phyloP scores from a whole-genome alignment of 1,284 basidiomycete genomes.

The Taiwanofungus camphoratus region DNA sequence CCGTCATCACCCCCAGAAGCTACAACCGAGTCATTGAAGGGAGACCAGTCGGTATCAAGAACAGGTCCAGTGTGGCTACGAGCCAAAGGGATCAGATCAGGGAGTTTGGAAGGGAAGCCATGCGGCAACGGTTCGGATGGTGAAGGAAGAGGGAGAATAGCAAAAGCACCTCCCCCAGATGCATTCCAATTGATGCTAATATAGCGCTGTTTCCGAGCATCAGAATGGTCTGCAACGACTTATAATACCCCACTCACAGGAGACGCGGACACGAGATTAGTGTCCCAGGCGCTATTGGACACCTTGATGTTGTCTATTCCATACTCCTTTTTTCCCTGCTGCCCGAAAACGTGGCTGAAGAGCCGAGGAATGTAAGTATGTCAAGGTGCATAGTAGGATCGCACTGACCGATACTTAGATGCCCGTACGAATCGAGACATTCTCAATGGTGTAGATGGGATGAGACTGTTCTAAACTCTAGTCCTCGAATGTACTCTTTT shows the following conservation, averaged over 20 bases:
- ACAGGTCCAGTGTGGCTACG: conserved; percentile 81
- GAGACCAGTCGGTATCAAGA: conserved; percentile 97
- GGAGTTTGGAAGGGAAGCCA: conserved; percentile 74
- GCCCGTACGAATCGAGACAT: conserved; percentile 72
- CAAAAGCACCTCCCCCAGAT: conserved; percentile 94
- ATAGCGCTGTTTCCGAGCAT: conserved; percentile 52
- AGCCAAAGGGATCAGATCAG: conserved; percentile 89
- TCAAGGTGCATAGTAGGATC: not conserved
- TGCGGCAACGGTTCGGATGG: conserved; percentile 55
- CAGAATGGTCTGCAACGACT: conserved; percentile 6
- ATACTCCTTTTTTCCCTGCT: conserved; percentile 78
- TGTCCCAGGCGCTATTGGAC: conserved; percentile 91
- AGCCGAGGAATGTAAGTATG: conserved; percentile 21
- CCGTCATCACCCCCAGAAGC: conserved; percentile 93
- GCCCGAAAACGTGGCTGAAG: conserved; percentile 84
- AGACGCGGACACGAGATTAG: conserved; percentile 88
- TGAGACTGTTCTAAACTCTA: too few relatives aligned
- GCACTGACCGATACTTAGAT: conserved; percentile 65
- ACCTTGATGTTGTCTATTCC: conserved; percentile 89
- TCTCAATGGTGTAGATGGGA: not conserved
- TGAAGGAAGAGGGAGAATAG: conserved; percentile 81
- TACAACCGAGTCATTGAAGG: conserved; percentile 88
- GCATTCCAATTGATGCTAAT: conserved; percentile 94
- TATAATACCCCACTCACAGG: conserved; percentile 43
- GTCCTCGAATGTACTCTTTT: too few relatives aligned